Percentiles rank a stretch among this genome's conserved stretches.
Evolutionary conservation across 139 green algal species (phyloP).

Genomic region (Coccomyxa sp.): DNA sequence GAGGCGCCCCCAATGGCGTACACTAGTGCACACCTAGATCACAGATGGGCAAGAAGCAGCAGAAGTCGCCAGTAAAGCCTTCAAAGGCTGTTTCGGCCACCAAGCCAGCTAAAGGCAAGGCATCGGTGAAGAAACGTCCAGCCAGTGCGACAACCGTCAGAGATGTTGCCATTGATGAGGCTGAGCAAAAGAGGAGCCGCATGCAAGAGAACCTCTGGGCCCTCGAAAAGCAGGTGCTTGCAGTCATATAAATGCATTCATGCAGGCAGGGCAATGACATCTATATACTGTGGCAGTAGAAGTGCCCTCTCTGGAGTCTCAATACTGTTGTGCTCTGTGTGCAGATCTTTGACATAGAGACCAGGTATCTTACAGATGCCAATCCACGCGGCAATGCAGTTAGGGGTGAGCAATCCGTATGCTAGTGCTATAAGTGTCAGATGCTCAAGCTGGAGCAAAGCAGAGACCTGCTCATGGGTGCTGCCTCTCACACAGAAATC

Average conservation of each 20-base stretch:
- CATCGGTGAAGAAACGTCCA: no score
- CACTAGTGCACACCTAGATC: no score
- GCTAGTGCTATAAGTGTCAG: neutral
- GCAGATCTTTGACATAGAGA: slow-evolving; percentile 64
- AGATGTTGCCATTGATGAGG: slow-evolving; percentile 8
- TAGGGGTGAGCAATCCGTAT: slow-evolving; percentile 18
- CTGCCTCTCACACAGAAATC: neutral
- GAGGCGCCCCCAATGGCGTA: no score
- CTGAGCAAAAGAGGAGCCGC: slow-evolving; percentile 37
- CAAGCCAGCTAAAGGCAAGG: no score
- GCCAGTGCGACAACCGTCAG: neutral
- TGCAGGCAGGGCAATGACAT: neutral
- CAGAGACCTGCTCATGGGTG: neutral
- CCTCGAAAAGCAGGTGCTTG: slow-evolving; percentile 37
- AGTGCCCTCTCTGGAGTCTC: neutral
- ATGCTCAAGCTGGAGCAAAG: neutral
- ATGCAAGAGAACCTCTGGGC: slow-evolving; percentile 36
- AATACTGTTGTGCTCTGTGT: neutral
- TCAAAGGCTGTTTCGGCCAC: no score
- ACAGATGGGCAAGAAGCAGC: no score
- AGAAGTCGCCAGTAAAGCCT: no score
- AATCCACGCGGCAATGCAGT: slow-evolving; percentile 57
- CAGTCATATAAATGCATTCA: neutral
- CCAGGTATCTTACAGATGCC: slow-evolving; percentile 52
- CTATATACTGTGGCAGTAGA: neutral